Evolutionary conservation across 2,329 filamentous ascomycete species (phyloP).

Genomic region (Dichotomopilus funicola): DNA sequence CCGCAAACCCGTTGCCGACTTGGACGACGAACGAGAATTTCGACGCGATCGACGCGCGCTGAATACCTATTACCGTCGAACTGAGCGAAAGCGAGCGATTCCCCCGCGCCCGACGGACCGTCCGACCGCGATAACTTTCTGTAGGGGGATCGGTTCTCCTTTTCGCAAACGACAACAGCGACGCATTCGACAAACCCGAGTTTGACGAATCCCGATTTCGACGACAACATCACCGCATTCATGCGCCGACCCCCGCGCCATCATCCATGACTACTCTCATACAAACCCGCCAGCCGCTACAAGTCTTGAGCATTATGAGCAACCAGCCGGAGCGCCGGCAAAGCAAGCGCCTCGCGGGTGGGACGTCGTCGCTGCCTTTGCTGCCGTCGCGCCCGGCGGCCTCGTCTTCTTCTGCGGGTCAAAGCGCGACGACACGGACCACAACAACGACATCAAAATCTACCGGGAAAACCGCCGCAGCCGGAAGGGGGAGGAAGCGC

Average conservation of each 20-base stretch:
- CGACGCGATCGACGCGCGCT: too few relatives aligned
- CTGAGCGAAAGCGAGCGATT: too few relatives aligned
- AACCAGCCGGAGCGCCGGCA: slow-evolving; percentile 54
- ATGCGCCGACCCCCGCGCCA: slow-evolving; percentile 34
- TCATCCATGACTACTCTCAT: slow-evolving; percentile 64
- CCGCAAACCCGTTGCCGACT: too few relatives aligned
- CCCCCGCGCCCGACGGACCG: too few relatives aligned
- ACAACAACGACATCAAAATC: too few relatives aligned
- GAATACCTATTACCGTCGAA: too few relatives aligned
- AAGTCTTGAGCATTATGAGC: slow-evolving; percentile 60
- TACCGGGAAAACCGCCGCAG: too few relatives aligned
- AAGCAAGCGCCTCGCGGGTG: slow-evolving; percentile 60
- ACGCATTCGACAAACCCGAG: neutral
- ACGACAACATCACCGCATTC: slow-evolving; percentile 10
- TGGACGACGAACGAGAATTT: too few relatives aligned
- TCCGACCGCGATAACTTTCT: too few relatives aligned
- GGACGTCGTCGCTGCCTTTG: slow-evolving; percentile 24
- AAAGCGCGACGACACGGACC: too few relatives aligned
- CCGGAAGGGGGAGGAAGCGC: slow-evolving; percentile 3
- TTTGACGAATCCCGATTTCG: neutral
- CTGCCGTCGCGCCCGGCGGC: slow-evolving; percentile 27
- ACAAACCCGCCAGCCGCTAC: slow-evolving; percentile 56
- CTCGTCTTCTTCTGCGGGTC: too few relatives aligned
- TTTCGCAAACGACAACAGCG: neutral
- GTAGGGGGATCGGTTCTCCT: too few relatives aligned